Base-by-base conservation (phyloP, 2,329 filamentous ascomycete species). In the Colletotrichum tabaci region DNA sequence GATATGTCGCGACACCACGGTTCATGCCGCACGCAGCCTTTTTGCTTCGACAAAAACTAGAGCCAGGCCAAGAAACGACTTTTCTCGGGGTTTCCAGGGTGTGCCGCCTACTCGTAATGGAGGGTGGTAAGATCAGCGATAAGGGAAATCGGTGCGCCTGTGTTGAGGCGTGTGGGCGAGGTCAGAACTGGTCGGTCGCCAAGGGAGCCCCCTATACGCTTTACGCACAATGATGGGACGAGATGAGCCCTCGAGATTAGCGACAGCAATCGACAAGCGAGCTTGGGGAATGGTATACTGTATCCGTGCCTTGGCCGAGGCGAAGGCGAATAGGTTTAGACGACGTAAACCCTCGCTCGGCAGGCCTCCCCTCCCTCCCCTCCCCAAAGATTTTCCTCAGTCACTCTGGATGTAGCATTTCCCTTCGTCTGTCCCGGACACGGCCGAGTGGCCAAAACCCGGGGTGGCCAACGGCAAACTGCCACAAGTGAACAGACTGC, bases 211-310 rank as follows among this genome's bases (percentile, higher is more conserved):
- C 50, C 47, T 23, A 38, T 26, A 18, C 44, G 50, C 21, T 13
- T 26, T 42, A 44, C 49, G 58, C 26, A 56, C 16, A 30, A 44
- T 23, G 58, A 50, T 60, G 58, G 55, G 52, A 62, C 64, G 40
- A 53, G 46, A 71, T 60, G 52, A 63, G 55, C 46, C n/a, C 52
- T 68, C n/a, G 42, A 67, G 53, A 60, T 63, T 71, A 46, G 46
- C 58, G 47, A 62, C 18, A 30, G 46, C 26, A n/a, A 57, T 47
- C 16, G 7, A 16, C 42, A 40, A 49, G 12, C 53, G 40, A 42
- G 21, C 38, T n/a, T 30, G 30, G 15, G 9, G 15, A 12, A 21
- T 30, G 18, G 30, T 2, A n/a, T 15, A 30, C 30, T 30, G 30
- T 35, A 35, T 35, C 30, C 10, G 30, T 35, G 10, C 30, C 30